These are phyloP conservation scores for Xylariaceae sp. DNA, from an alignment of 2,329 filamentous ascomycete genomes.

Conservation along the genomic window DNA sequence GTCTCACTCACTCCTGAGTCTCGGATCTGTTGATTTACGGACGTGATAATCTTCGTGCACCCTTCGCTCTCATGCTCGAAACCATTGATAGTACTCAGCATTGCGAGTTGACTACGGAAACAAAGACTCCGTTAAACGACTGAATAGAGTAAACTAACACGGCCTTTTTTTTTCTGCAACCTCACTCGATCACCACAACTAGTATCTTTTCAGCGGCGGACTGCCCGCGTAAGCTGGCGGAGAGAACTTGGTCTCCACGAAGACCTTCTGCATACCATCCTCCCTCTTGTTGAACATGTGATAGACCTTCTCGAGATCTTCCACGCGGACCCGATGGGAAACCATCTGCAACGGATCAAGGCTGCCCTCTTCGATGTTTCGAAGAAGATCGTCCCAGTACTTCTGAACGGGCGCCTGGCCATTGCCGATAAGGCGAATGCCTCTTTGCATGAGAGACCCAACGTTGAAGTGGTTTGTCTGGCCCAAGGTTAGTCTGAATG, in stretches of 20 bases:
- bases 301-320: slow-evolving; percentile 66
- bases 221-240: slow-evolving; percentile 33
- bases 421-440: slow-evolving; percentile 69
- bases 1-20: too few relatives aligned
- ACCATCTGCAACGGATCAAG: slow-evolving; percentile 78
- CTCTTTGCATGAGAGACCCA: slow-evolving; percentile 78
- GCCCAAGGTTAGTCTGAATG: slow-evolving; percentile 45
- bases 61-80: too few relatives aligned
- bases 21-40: too few relatives aligned
- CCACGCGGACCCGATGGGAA: slow-evolving; percentile 68
- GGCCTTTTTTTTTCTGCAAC: not conserved
- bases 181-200: not conserved
- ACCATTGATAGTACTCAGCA: too few relatives aligned
- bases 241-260: slow-evolving; percentile 55
- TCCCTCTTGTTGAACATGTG: slow-evolving; percentile 55
- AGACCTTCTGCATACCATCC: slow-evolving; percentile 78
- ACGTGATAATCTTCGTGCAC: too few relatives aligned
- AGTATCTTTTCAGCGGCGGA: slow-evolving; percentile 18
- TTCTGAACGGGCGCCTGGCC: slow-evolving; percentile 69
- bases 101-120: too few relatives aligned
- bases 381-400: slow-evolving; percentile 76
- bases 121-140: too few relatives aligned
- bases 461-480: slow-evolving; percentile 79
- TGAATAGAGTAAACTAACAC: not conserved
- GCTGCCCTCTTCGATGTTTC: slow-evolving; percentile 58